Conservation (phyloP, 805 yeast species). For the Torulaspora quercuum region DNA sequence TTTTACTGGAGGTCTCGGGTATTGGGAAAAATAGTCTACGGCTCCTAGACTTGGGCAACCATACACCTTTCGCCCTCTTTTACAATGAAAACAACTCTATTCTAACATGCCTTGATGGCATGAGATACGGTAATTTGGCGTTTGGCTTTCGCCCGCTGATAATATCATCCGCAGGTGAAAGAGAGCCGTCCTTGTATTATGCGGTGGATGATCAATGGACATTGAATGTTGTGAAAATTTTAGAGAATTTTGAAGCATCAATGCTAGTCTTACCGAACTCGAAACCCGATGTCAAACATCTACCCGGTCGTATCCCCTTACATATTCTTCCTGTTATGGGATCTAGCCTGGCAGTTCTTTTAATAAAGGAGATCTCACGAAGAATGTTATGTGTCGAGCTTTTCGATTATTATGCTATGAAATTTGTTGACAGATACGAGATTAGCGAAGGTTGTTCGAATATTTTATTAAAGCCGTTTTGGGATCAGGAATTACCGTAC, state of each 20-base stretch:
- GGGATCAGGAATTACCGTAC: neutral
- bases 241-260: neutral
- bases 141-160: conserved; percentile 7
- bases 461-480: conserved; percentile 1
- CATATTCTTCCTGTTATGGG: conserved; percentile 1
- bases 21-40: conserved; percentile 1
- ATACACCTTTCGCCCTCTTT: conserved; percentile 3
- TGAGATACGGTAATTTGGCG: conserved; percentile 5
- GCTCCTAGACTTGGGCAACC: conserved; percentile 3
- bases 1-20: conserved; percentile 9
- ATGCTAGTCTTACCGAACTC: neutral
- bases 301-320: conserved; percentile 9
- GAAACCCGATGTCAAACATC: neutral
- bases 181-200: neutral
- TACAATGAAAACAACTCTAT: conserved; percentile 10
- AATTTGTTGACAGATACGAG: no score
- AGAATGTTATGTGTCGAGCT: conserved; percentile 1
- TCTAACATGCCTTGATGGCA: conserved; percentile 3
- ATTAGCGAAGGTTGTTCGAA: conserved; percentile 3
- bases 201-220: neutral
- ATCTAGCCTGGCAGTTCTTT: conserved; percentile 1
- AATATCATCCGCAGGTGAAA: neutral
- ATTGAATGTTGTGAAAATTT: neutral
- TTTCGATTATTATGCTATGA: no score
- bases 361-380: neutral